Evolutionary conservation across 73 alveolate genomes (phyloP), one percentile per base, ranked within the genome.

Genomic region (Paramecium caudatum): DNA sequence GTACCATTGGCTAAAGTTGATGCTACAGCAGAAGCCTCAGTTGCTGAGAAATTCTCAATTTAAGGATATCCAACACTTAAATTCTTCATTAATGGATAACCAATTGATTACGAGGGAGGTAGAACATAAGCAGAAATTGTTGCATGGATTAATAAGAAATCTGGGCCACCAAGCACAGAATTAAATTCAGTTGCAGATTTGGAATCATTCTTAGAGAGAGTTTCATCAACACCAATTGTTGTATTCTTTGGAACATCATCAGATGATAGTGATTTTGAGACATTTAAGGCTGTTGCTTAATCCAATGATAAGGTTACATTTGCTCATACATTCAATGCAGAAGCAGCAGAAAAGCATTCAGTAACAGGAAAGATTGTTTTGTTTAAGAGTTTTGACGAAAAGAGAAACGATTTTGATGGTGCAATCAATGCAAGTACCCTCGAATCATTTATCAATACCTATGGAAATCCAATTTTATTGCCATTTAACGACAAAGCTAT

Each of bases 11-110:
- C 99, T 46, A 96, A 97, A 94, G 97, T 98, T 49, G 99, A 98
- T 91, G 99, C 98, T 50, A 97, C 99, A 39, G 97, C 63, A 27
- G 91, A 97, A 82, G 90, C 91, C 36, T 91, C 92, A 47, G 95
- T 97, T 45, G 99, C 98, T 21, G 94, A 91, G 39, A 93, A 93
- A 90, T 96, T 91, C 90, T 96, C 91, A 50, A 91, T 97, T 47
- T 92, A 96, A 78, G 99, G 99, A 25, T 97, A 91, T 97, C 99
- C 99, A 47, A 96, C 99, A 69, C 94, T 96, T 61, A 90, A 91
- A 85, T 96, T 95, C 95, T 97, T 95, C 94, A 91, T 92, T 25
- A 87, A 90, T 32, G 93, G 93, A 27, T 27, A 43, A 39, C 41
- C 97, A 33, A 43, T 91, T 47, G 97, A 92, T 62, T 98, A 93